These are phyloP conservation scores for Punctularia strigosozonata DNA, from an alignment of 768 basidiomycete species.

Conservation along the genomic window DNA sequence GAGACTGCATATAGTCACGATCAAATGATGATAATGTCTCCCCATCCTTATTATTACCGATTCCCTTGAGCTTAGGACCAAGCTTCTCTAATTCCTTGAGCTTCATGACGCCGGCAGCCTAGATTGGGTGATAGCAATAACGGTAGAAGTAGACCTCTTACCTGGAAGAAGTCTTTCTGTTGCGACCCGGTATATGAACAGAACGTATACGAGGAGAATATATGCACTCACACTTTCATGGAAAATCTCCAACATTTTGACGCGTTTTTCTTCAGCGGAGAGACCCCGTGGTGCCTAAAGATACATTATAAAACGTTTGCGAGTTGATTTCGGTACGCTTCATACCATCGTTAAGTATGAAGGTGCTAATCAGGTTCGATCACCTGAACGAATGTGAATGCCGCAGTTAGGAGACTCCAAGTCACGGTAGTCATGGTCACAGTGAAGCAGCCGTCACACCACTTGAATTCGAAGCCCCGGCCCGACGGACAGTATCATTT, in stretches of 20 bases:
- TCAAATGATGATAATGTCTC: background rate
- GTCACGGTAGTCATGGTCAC: no score
- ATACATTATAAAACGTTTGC: no score
- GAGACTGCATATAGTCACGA: constrained; percentile 38
- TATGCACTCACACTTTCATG: constrained; percentile 66
- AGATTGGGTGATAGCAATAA: background rate
- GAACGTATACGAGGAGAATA: background rate
- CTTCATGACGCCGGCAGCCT: constrained; percentile 19
- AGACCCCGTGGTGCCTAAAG: constrained; percentile 69
- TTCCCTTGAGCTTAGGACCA: constrained; percentile 81
- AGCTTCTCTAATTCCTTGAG: constrained; percentile 90
- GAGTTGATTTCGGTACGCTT: no score
- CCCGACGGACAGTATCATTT: no score
- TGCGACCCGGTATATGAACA: background rate
- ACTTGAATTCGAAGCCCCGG: no score
- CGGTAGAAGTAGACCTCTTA: no score
- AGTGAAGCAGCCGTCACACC: no score
- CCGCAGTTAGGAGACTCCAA: no score
- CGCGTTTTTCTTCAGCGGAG: constrained; percentile 82
- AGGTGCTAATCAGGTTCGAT: no score
- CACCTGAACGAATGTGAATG: no score
- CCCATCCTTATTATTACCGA: constrained; percentile 37
- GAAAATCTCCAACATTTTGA: constrained; percentile 84
- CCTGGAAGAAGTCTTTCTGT: constrained; percentile 80
- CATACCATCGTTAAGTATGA: no score